Evolutionary conservation across 208 protist genomes (phyloP).

Genomic region (Acanthamoeba sp.): DNA sequence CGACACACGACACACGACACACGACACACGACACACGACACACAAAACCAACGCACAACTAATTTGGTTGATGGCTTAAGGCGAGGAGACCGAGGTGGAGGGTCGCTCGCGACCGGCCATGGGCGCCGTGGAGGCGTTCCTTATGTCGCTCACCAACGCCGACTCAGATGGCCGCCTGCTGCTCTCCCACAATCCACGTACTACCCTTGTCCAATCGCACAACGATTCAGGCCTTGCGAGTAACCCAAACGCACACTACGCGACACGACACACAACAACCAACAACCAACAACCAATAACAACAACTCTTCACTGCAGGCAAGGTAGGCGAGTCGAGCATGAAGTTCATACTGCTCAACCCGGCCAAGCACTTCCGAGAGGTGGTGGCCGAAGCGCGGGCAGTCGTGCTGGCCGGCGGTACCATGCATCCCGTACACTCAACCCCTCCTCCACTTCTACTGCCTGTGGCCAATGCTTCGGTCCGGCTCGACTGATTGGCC

Average conservation of each 20-base stretch:
- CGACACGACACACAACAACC: too few species aligned
- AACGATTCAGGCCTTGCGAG: too few species aligned
- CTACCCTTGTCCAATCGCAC: neutral
- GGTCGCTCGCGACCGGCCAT: conserved; percentile 63
- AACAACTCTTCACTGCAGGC: conserved; percentile 7
- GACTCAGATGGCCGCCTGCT: conserved; percentile 80
- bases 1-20: too few species aligned
- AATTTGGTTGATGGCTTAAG: neutral
- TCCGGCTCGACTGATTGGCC: neutral
- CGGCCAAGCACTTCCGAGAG: conserved; percentile 88
- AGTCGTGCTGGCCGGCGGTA: conserved; percentile 81
- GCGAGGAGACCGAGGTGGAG: conserved; percentile 22
- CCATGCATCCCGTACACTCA: conserved; percentile 79
- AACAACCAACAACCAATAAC: neutral
- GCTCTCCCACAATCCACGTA: conserved; percentile 59
- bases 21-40: neutral
- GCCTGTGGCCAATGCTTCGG: neutral
- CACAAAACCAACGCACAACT: neutral
- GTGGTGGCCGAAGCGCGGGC: conserved; percentile 87
- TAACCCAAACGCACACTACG: too few species aligned
- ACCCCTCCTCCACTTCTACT: neutral
- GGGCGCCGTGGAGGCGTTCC: conserved; percentile 61
- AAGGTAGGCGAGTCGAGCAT: conserved; percentile 64
- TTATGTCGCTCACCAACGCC: conserved; percentile 72
- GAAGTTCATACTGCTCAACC: conserved; percentile 88